These are phyloP conservation scores for Scutellaria baicalensis DNA, from an alignment of 257 asterid genomes.

Conservation along the genomic window DNA sequence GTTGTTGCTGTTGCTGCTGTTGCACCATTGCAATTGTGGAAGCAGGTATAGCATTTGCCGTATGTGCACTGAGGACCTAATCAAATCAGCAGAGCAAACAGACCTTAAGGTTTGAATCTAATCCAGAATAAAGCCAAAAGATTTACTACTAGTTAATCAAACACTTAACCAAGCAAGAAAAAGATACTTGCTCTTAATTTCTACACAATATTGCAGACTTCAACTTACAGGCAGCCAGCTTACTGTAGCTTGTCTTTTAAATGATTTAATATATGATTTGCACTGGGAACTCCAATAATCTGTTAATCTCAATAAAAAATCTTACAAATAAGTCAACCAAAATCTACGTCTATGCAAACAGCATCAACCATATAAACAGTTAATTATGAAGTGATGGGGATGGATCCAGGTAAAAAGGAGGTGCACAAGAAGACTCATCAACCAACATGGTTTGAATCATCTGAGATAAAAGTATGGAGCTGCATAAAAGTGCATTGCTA, in stretches of 20 bases:
- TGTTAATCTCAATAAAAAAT: neutral
- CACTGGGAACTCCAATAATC: neutral
- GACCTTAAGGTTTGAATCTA: neutral
- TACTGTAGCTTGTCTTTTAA: neutral
- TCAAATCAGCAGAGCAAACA: constrained; percentile 7
- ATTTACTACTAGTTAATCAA: neutral
- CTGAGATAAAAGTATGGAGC: neutral
- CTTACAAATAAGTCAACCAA: neutral
- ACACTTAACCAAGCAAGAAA: neutral
- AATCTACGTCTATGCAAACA: neutral
- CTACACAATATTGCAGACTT: neutral
- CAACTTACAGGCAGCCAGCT: neutral
- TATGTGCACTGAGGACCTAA: constrained; percentile 53
- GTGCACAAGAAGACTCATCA: neutral
- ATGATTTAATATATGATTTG: neutral
- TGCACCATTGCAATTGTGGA: constrained; percentile 67
- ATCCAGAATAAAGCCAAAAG: neutral
- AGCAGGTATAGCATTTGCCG: constrained; percentile 44
- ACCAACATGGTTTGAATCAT: neutral
- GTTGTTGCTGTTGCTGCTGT: constrained; percentile 47
- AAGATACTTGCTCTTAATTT: neutral
- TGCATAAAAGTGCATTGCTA: neutral
- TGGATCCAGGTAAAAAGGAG: neutral
- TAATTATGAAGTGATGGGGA: neutral
- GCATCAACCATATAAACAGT: neutral